A percentile compares a stretch with the other conserved stretches of the same genome.
Conservation (phyloP, 129 eudicot genomes). For the Cynara cardunculus region DNA sequence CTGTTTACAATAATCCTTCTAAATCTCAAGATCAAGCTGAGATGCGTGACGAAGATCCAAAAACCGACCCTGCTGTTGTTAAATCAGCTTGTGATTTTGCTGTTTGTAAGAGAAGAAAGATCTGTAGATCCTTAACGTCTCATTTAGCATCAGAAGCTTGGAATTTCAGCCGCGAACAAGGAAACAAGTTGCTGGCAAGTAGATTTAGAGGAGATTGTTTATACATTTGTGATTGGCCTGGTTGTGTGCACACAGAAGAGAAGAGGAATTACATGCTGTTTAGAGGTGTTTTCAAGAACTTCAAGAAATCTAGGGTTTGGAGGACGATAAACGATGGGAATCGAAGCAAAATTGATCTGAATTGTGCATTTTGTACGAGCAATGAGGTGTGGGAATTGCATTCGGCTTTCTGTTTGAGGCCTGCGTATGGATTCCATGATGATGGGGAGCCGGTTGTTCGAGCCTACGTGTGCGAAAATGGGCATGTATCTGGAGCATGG, state of each 20-base stretch:
- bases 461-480: conserved; percentile 95
- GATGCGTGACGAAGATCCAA: conserved; percentile 15
- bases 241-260: conserved; percentile 82
- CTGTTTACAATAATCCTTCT: conserved; percentile 49
- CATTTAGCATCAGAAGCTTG: conserved; percentile 80
- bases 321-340: conserved; percentile 83
- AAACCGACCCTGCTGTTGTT: background rate
- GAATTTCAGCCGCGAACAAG: conserved; percentile 86
- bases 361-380: conserved; percentile 69
- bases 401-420: conserved; percentile 90
- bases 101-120: conserved; percentile 47
- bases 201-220: conserved; percentile 85
- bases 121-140: conserved; percentile 36
- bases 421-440: conserved; percentile 88
- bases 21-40: conserved; percentile 17
- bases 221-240: conserved; percentile 96
- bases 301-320: conserved; percentile 86
- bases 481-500: conserved; percentile 99
- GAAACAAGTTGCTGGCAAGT: conserved; percentile 83
- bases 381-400: conserved; percentile 83
- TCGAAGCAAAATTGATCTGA: conserved; percentile 48
- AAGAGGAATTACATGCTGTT: conserved; percentile 89
- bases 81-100: conserved; percentile 6
- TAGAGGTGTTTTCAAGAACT: conserved; percentile 84
- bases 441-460: conserved; percentile 96